Base-by-base conservation (phyloP, 148 eudicot genomes). In the Fagopyrum homotropicum region DNA sequence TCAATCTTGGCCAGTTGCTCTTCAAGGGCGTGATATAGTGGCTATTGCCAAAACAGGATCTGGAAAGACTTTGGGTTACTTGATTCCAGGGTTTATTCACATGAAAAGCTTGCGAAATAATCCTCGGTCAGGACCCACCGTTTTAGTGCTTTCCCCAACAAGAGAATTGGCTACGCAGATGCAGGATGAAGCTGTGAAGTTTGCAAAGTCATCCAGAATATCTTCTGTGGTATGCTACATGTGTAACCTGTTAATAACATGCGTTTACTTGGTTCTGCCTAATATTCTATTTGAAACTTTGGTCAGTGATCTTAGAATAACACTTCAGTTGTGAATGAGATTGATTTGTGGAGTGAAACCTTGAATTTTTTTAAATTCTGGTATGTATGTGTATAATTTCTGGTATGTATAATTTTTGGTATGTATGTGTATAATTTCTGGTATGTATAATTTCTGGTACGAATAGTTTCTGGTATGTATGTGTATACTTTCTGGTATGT, bases 31-130 rank as follows among this genome's bases (percentile, higher is more conserved):
- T 46, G 97, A 92, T 77, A 85, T 92, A 57, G 97, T 92, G 76
- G 97, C 97, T 22, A 84, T 92, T 84, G 97, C 97, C 59, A 92
- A 92, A 83, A 92, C 97, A 3, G 97, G 97, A 48, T 92, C 97
- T n/a, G 97, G 97, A 45, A 92, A 92, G 84, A 92, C 97, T 43
- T 85, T 92, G 82, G 97, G 97, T 26, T 92, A 89, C 78, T 82
- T 92, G 79, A 76, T 95, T 80, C 99, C 99, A 79, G 89, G 96
- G 12, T 95, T 92, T 83, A 70, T 83, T 48, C 97, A 89, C 82
- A 86, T 95, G 54, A 92, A 86, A 81, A 89, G 83, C 45, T 35
- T 69, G 59, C 84, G 79, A 12, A 95, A 89, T 57, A 89, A 84
- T 82, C 76, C 97, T 9, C 88, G 81, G 68, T 44, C 86, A 86